These are phyloP conservation scores for Amylostereum areolatum DNA, from an alignment of 1,284 basidiomycete genomes.

Conservation along the genomic window DNA sequence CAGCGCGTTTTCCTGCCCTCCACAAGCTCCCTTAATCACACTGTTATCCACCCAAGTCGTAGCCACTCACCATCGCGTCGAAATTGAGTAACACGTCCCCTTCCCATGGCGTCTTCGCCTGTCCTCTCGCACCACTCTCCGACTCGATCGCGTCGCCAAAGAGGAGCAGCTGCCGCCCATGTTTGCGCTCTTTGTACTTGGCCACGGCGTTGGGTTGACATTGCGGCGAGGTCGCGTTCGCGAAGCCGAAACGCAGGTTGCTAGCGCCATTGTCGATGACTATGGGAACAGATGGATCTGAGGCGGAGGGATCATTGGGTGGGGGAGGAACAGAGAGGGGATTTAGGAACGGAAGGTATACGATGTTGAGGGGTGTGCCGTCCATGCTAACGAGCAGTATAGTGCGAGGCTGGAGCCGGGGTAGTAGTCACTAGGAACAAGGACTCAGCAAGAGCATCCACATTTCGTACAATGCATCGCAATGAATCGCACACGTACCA, in stretches of 20 bases:
- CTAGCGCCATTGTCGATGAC: constrained; percentile 94
- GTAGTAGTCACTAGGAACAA: no score
- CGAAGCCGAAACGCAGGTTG: constrained; percentile 86
- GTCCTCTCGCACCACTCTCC: constrained; percentile 76
- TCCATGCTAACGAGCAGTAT: no score
- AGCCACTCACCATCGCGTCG: constrained; percentile 77
- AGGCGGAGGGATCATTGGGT: constrained; percentile 23
- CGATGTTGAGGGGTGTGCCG: no score
- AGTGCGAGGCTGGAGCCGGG: no score
- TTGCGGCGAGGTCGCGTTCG: constrained; percentile 45
- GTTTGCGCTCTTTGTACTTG: constrained; percentile 84
- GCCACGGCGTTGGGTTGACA: constrained; percentile 69
- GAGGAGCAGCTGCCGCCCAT: constrained; percentile 72
- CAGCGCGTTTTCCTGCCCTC: constrained; percentile 82
- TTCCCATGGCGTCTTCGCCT: constrained; percentile 81
- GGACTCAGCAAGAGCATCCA: no score
- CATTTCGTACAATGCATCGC: no score
- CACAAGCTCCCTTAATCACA: background rate
- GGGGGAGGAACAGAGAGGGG: background rate
- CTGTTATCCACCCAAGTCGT: constrained; percentile 15
- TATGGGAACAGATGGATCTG: constrained; percentile 48
- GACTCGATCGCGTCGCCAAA: constrained; percentile 83
- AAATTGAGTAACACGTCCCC: constrained; percentile 86
- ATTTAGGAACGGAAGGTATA: no score
- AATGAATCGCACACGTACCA: no score